Conservation (phyloP, 768 basidiomycete species). For the Panellus pusillus region DNA sequence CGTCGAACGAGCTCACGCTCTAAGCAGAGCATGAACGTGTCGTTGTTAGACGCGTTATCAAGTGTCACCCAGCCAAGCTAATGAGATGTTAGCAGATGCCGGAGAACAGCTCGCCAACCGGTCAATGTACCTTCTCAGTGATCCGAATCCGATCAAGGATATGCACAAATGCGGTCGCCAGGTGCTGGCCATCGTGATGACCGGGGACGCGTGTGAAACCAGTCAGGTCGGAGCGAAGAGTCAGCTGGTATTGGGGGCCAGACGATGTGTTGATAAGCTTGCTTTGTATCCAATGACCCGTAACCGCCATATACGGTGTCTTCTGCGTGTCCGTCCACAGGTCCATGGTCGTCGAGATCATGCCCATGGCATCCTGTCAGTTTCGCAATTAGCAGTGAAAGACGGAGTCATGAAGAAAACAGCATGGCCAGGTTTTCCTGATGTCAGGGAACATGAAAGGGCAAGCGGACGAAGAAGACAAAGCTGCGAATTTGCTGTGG, state of each 20-base stretch:
- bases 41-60: constrained; percentile 11
- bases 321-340: constrained; percentile 38
- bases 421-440: no score
- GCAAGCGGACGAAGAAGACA: no score
- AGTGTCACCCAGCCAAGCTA: constrained; percentile 15
- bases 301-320: constrained; percentile 41
- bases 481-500: no score
- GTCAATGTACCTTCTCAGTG: constrained; percentile 24
- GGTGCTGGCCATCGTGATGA: constrained; percentile 36
- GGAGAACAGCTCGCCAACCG: not conserved
- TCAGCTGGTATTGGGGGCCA: constrained; percentile 25
- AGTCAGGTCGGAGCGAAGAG: constrained; percentile 33
- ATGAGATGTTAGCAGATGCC: not conserved
- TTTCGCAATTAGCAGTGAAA: not conserved
- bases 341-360: constrained; percentile 37
- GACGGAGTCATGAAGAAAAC: not conserved
- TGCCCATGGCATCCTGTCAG: constrained; percentile 28
- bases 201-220: constrained; percentile 38
- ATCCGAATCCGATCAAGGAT: constrained; percentile 31
- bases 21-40: constrained; percentile 10
- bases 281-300: constrained; percentile 40
- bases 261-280: constrained; percentile 13
- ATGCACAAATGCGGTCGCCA: constrained; percentile 33
- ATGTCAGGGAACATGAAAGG: no score
- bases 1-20: not conserved